These are phyloP conservation scores for Aspergillus pseudotamarii DNA, from an alignment of 2,329 filamentous ascomycete genomes.

Conservation along the genomic window DNA sequence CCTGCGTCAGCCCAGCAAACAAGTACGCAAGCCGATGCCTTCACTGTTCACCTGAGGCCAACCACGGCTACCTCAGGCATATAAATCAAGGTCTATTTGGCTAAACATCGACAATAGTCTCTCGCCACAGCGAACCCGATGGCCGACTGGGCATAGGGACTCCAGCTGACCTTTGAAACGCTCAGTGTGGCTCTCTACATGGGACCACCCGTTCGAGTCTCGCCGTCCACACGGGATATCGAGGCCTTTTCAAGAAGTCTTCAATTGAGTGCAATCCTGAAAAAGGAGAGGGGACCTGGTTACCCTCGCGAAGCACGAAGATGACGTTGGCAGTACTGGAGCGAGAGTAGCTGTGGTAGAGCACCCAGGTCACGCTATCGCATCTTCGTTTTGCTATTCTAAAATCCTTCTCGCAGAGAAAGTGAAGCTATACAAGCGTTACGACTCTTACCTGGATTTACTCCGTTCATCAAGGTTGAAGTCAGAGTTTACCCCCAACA, in stretches of 20 bases:
- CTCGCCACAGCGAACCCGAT: background rate
- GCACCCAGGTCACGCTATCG: background rate
- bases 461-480: background rate
- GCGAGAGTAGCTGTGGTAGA: background rate
- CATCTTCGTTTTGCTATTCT: background rate
- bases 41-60: background rate
- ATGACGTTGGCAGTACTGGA: background rate
- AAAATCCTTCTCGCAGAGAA: background rate
- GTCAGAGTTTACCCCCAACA: too few species aligned
- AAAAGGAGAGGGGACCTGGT: background rate
- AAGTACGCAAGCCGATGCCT: background rate
- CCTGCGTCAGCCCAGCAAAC: background rate
- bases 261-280: background rate
- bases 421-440: background rate
- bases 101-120: background rate
- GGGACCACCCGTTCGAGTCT: background rate
- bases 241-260: background rate
- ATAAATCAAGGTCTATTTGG: background rate
- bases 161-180: background rate
- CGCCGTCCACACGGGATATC: background rate
- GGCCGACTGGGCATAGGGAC: background rate
- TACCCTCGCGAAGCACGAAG: slow-evolving; percentile 1
- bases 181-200: background rate
- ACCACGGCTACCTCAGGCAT: background rate
- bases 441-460: too few species aligned